phyloP scores from a whole-genome alignment of 441 rosid species.

The Bruguiera hainesii region DNA sequence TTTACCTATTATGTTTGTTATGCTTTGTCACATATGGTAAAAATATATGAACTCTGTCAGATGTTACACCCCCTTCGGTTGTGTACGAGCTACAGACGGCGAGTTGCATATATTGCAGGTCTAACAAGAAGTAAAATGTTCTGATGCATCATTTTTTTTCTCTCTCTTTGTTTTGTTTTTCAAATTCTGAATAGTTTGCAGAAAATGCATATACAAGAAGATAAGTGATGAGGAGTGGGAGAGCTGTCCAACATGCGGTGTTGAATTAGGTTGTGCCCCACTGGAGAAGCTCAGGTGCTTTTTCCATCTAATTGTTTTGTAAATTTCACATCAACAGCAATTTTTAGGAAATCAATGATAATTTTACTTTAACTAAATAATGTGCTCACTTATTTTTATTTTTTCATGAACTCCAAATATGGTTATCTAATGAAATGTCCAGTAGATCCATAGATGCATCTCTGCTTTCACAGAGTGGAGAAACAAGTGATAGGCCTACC shows the following conservation, averaged over 20 bases:
- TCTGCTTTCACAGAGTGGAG: constrained; percentile 2
- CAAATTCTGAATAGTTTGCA: constrained; percentile 48
- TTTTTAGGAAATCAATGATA: too few relatives aligned
- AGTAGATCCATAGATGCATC: background rate
- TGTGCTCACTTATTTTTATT: too few relatives aligned
- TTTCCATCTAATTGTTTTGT: background rate
- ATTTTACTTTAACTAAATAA: too few relatives aligned
- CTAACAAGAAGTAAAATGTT: too few relatives aligned
- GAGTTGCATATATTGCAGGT: too few relatives aligned
- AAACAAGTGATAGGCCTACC: background rate
- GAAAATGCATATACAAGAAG: constrained; percentile 59
- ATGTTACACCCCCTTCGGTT: too few relatives aligned
- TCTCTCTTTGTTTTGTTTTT: background rate
- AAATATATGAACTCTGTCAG: too few relatives aligned
- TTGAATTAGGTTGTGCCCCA: constrained; percentile 53
- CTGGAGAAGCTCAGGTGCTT: constrained; percentile 62
- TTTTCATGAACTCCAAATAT: too few relatives aligned
- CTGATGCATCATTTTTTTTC: background rate
- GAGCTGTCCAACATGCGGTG: constrained; percentile 60
- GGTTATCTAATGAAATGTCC: too few relatives aligned
- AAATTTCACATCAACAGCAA: background rate
- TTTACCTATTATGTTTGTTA: too few relatives aligned
- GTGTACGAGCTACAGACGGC: too few relatives aligned
- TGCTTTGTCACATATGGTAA: too few relatives aligned
- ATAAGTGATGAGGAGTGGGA: constrained; percentile 55